These are phyloP conservation scores for Moniliella sp. DNA, from an alignment of 1,284 basidiomycete genomes.

Conservation along the genomic window DNA sequence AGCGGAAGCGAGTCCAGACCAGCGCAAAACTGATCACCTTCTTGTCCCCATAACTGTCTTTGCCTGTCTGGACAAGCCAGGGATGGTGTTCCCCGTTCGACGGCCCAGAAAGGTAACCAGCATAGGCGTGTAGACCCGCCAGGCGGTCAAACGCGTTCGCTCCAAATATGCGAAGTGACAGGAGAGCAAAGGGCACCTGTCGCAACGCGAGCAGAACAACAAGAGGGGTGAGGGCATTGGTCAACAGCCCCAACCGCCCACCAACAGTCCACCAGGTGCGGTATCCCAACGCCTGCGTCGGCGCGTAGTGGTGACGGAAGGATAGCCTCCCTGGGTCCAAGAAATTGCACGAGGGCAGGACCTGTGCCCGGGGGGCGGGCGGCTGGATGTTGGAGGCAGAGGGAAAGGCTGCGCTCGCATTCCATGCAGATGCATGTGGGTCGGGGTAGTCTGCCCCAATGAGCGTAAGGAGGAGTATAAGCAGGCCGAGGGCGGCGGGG, in stretches of 20 bases:
- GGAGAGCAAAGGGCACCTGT: slow-evolving; percentile 55
- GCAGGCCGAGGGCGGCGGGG: slow-evolving; percentile 13
- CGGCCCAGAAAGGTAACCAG: slow-evolving; percentile 52
- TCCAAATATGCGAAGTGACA: slow-evolving; percentile 48
- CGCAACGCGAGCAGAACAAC: slow-evolving; percentile 58
- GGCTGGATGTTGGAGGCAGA: neutral
- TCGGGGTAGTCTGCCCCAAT: slow-evolving; percentile 55
- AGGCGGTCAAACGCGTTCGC: slow-evolving; percentile 59
- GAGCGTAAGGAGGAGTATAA: slow-evolving; percentile 34
- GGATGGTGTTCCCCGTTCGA: slow-evolving; percentile 47
- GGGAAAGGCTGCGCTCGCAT: slow-evolving; percentile 5
- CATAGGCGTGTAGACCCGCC: slow-evolving; percentile 49
- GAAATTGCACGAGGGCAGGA: slow-evolving; percentile 8
- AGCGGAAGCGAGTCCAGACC: slow-evolving; percentile 50
- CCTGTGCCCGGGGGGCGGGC: no score
- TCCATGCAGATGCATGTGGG: slow-evolving; percentile 37
- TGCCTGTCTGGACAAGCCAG: slow-evolving; percentile 52
- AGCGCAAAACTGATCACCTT: slow-evolving; percentile 47
- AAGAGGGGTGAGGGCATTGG: slow-evolving; percentile 56
- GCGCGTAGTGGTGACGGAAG: slow-evolving; percentile 13
- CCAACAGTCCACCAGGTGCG: slow-evolving; percentile 61
- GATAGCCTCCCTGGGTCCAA: slow-evolving; percentile 21
- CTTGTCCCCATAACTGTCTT: slow-evolving; percentile 39
- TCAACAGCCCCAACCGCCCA: slow-evolving; percentile 51
- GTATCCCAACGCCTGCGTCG: slow-evolving; percentile 44